Evolutionary conservation across 1,284 basidiomycete genomes (phyloP), one percentile per base, ranked within the genome.

Genomic region (Mycosarcoma maydis): DNA sequence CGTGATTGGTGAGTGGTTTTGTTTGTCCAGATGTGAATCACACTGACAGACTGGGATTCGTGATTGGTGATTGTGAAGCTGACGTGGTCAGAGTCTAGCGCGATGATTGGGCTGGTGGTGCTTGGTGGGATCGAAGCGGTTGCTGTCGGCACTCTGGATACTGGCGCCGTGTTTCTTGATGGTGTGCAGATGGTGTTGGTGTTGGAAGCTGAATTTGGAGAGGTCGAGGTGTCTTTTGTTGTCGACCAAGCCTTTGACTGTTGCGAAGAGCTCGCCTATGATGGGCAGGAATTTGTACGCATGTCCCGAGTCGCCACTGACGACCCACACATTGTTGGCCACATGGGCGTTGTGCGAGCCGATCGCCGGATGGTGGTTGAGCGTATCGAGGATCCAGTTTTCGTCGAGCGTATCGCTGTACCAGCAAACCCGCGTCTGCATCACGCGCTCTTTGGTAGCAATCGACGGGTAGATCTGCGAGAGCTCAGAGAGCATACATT

Each of bases 401-500:
- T 81, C 81, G 34, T 85, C 84, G 22, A 80, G 76, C 1, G 84
- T 83, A 33, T 85, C 83, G 0, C 77, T 76, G 77, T 83, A 92
- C 91, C 92, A 94, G 83, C 92, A 94, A 65, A 94, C 83, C 47
- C 92, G 85, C 7, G 91, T 92, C 4, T 83, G 84, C 20, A 82
- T 81, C 72, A 92, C 89, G 0, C 27, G 6, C 2, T 42, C 38
- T 0, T 32, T 37, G 2, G 30, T 4, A 1, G 66, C 59, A 38
- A 94, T 85, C 48, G 87, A 86, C 13, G 92, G 92, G 81, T 89
- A 93, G 29, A 91, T 82, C 19, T 81, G 73, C n/a, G 82, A 76
- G 6, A 94, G 81, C 33, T 85, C 79, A 10, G 81, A 75, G 24
- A 90, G 85, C 58, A 93, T 82, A 33, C 80, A 73, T 27, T 82